Evolutionary conservation across 768 basidiomycete species (phyloP).

Genomic region (Artomyces pyxidatus): DNA sequence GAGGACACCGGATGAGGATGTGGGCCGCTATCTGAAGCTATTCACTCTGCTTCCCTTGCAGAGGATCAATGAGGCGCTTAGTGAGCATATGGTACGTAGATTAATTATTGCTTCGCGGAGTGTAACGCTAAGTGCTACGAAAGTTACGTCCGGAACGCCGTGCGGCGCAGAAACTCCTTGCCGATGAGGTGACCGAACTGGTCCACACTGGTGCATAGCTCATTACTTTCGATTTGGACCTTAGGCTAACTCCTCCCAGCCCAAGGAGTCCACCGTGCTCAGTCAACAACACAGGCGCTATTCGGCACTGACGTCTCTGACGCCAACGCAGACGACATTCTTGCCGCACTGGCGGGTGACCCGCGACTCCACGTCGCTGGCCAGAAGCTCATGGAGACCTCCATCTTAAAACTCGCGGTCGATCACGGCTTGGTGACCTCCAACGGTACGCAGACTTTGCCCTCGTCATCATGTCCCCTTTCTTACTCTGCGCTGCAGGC

Average conservation of each 20-base stretch:
- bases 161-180: slow-evolving; percentile 42
- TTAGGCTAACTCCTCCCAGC: slow-evolving; percentile 21
- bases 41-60: slow-evolving; percentile 14
- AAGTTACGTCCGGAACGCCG: slow-evolving; percentile 32
- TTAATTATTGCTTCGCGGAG: no score
- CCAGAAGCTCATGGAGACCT: slow-evolving; percentile 42
- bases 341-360: slow-evolving; percentile 56
- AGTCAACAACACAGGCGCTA: slow-evolving; percentile 36
- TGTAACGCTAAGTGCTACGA: no score
- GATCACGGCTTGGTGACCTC: slow-evolving; percentile 52
- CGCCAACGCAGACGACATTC: slow-evolving; percentile 46
- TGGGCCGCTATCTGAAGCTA: slow-evolving; percentile 13
- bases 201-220: slow-evolving; percentile 42
- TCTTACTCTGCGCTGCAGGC: slow-evolving; percentile 5
- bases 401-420: slow-evolving; percentile 56
- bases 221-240: not conserved
- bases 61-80: slow-evolving; percentile 7
- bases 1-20: slow-evolving; percentile 31
- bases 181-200: slow-evolving; percentile 51
- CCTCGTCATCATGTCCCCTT: not conserved
- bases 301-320: slow-evolving; percentile 30
- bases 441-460: slow-evolving; percentile 20
- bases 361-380: slow-evolving; percentile 47
- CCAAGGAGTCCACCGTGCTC: slow-evolving; percentile 33
- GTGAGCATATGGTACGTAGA: slow-evolving; percentile 12